Conservation (phyloP, 805 yeast genomes). For the Cyberlindnera maritima region DNA sequence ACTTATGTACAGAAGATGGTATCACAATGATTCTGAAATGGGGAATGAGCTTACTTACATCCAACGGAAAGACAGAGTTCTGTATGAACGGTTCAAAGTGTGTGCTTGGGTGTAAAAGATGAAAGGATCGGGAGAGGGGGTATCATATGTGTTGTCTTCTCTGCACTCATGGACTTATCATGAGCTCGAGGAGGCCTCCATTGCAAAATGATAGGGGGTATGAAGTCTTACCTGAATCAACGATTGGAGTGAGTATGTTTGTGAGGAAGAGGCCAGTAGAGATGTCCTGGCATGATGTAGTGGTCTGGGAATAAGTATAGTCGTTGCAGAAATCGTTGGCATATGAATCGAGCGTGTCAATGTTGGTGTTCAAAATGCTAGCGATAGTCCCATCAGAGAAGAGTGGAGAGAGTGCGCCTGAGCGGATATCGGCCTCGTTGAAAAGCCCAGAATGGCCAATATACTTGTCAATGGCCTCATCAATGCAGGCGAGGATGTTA, state of each 20-base stretch:
- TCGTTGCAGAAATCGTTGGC: background rate
- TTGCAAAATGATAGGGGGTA: background rate
- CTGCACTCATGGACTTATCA: background rate
- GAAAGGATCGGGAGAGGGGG: background rate
- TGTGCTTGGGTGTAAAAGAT: too few relatives aligned
- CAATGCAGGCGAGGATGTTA: background rate
- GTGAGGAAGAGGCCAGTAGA: background rate
- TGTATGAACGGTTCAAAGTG: too few relatives aligned
- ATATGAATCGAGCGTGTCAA: background rate
- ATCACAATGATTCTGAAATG: background rate
- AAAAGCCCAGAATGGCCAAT: background rate
- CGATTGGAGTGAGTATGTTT: background rate
- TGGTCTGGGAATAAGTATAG: background rate
- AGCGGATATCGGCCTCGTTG: background rate
- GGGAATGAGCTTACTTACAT: background rate
- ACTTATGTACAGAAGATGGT: background rate
- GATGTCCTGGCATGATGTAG: background rate
- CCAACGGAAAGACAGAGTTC: background rate
- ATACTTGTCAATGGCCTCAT: background rate
- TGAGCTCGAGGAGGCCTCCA: background rate
- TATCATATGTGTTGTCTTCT: background rate
- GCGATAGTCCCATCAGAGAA: background rate
- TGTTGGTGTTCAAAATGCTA: background rate
- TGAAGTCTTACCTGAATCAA: constrained; percentile 1
- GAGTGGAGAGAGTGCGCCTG: background rate